These are phyloP conservation scores for Zygnema cylindricum DNA, from an alignment of 139 green algal species.

Conservation along the genomic window DNA sequence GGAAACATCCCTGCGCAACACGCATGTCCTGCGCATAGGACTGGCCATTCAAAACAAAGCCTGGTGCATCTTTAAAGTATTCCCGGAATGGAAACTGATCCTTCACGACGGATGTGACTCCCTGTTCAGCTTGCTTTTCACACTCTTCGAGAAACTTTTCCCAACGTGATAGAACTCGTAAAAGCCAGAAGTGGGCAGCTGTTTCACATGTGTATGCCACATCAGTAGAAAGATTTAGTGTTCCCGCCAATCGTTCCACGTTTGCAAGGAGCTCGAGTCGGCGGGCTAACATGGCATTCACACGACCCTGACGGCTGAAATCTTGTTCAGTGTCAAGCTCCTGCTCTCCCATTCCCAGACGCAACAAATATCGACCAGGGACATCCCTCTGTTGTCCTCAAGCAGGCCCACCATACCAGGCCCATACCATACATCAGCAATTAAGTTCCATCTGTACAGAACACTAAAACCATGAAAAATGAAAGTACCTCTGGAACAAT, in stretches of 20 bases:
- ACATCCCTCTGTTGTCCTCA: constrained; percentile 74
- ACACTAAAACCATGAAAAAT: too few species aligned
- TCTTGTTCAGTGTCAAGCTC: constrained; percentile 89
- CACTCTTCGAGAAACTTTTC: constrained; percentile 54
- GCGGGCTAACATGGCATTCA: constrained; percentile 93
- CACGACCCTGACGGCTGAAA: constrained; percentile 84
- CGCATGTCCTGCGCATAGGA: constrained; percentile 68
- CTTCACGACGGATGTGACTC: constrained; percentile 63
- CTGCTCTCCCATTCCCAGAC: constrained; percentile 87
- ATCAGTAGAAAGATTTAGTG: constrained; percentile 66
- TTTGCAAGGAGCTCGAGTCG: constrained; percentile 87
- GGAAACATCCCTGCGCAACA: constrained; percentile 83
- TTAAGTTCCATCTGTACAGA: too few species aligned
- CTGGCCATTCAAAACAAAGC: constrained; percentile 19
- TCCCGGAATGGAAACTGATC: constrained; percentile 89
- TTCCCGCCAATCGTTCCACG: constrained; percentile 69
- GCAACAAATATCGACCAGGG: constrained; percentile 87
- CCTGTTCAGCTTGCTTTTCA: constrained; percentile 25
- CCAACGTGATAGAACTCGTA: constrained; percentile 85
- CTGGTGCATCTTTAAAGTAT: constrained; percentile 86
- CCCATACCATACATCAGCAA: neutral
- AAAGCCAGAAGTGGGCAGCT: constrained; percentile 93
- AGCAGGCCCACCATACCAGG: neutral
- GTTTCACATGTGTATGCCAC: constrained; percentile 96
- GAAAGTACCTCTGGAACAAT: too few species aligned